These are phyloP conservation scores for Pogostemon cablin DNA, from an alignment of 257 asterid species.

Conservation along the genomic window DNA sequence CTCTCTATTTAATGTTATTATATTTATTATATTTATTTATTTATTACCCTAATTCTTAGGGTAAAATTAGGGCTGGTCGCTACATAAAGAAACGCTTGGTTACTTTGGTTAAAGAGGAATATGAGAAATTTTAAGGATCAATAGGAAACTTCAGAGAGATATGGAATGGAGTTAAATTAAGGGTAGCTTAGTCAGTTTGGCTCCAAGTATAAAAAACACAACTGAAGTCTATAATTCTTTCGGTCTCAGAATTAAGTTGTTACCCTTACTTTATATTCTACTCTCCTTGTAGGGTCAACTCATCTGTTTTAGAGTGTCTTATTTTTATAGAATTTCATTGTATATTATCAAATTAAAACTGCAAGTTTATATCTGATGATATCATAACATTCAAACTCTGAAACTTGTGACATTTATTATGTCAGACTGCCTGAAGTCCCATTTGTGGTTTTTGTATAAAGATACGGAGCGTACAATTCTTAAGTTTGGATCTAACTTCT, in stretches of 20 bases:
- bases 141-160: neutral
- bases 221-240: neutral
- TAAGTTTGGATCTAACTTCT: neutral
- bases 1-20: no score
- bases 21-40: no score
- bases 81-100: neutral
- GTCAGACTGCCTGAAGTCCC: neutral
- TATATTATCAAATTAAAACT: neutral
- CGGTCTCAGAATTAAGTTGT: neutral
- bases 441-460: neutral
- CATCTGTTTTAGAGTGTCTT: neutral
- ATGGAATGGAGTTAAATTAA: neutral
- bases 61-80: no score
- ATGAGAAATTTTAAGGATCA: neutral
- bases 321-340: constrained; percentile 1
- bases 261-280: neutral
- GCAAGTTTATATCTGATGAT: constrained; percentile 6
- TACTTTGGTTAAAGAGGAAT: neutral
- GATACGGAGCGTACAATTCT: neutral
- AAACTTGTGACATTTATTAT: neutral
- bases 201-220: neutral
- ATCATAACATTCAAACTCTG: neutral
- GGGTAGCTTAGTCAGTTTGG: neutral
- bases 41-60: no score
- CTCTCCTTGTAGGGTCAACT: neutral